Evolutionary conservation across 1,284 basidiomycete species (phyloP).

Genomic region (Malassezia arunalokei): DNA sequence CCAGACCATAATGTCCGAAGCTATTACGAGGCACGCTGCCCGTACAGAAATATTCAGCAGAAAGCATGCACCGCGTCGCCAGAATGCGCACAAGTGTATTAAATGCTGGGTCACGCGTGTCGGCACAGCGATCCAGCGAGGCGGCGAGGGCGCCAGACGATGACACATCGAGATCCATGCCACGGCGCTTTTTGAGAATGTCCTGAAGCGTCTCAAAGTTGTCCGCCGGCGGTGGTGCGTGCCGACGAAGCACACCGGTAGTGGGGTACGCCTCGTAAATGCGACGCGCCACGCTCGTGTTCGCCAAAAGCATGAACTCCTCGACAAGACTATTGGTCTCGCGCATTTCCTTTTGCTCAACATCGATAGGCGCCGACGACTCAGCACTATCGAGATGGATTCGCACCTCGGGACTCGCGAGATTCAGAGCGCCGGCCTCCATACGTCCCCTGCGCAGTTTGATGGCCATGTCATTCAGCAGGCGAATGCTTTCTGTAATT

Average conservation of each 20-base stretch:
- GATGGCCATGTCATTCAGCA: constrained; percentile 75
- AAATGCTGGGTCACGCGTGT: constrained; percentile 57
- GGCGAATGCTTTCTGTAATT: constrained; percentile 73
- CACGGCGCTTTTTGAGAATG: constrained; percentile 73
- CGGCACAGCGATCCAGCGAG: constrained; percentile 76
- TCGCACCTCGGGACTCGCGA: constrained; percentile 95
- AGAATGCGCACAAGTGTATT: constrained; percentile 97
- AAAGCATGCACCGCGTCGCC: constrained; percentile 96
- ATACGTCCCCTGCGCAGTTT: constrained; percentile 78
- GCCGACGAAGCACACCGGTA: constrained; percentile 86
- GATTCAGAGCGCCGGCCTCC: constrained; percentile 85
- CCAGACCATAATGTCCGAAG: constrained; percentile 92
- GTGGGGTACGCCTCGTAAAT: constrained; percentile 92
- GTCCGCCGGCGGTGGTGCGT: constrained; percentile 76
- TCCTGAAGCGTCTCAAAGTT: constrained; percentile 96
- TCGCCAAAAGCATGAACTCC: constrained; percentile 97
- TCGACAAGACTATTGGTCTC: constrained; percentile 97
- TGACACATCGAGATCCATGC: constrained; percentile 76
- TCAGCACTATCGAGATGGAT: constrained; percentile 83
- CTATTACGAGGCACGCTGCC: constrained; percentile 83
- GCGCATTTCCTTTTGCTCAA: constrained; percentile 82
- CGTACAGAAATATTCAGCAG: constrained; percentile 94
- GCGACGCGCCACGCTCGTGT: constrained; percentile 79
- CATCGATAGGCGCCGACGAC: constrained; percentile 86
- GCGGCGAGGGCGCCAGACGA: constrained; percentile 79